These are phyloP conservation scores for Coprinopsis sp. DNA, from an alignment of 768 basidiomycete genomes.

Conservation along the genomic window DNA sequence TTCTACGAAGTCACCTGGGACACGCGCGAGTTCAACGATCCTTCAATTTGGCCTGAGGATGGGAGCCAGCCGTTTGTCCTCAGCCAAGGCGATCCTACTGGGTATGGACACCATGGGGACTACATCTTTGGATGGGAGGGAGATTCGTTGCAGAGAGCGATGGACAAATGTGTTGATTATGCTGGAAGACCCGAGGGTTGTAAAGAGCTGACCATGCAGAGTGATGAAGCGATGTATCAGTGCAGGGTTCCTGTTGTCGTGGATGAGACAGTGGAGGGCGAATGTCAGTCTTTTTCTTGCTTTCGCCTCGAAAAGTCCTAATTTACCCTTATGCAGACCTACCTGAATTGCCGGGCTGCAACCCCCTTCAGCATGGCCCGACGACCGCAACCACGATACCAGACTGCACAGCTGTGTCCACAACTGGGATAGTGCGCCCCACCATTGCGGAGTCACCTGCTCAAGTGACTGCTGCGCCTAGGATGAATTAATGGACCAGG, in stretches of 20 bases:
- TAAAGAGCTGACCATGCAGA: constrained; percentile 1
- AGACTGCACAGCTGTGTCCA: constrained; percentile 1
- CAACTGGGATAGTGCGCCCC: not conserved
- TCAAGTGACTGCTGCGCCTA: no score
- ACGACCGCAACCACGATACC: not conserved
- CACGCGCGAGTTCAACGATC: constrained; percentile 23
- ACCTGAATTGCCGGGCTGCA: not conserved
- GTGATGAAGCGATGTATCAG: constrained; percentile 1
- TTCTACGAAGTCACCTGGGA: constrained; percentile 42
- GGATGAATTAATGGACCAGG: no score
- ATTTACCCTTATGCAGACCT: not conserved
- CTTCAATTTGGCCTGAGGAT: constrained; percentile 32
- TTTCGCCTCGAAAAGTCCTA: not conserved
- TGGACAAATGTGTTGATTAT: constrained; percentile 24
- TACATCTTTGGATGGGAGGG: constrained; percentile 49
- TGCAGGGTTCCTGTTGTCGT: not conserved
- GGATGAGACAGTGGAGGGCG: not conserved
- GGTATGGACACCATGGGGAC: constrained; percentile 47
- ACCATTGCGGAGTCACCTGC: no score
- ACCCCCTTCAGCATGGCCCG: not conserved
- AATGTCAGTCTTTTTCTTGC: not conserved
- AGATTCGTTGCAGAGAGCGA: constrained; percentile 39
- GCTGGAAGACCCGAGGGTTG: not conserved
- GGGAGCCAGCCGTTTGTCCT: constrained; percentile 35
- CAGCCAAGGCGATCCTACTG: constrained; percentile 49